Evolutionary conservation across 2,329 filamentous ascomycete genomes (phyloP), one percentile per base, ranked within the genome.

Genomic region (Epichloe sibirici): DNA sequence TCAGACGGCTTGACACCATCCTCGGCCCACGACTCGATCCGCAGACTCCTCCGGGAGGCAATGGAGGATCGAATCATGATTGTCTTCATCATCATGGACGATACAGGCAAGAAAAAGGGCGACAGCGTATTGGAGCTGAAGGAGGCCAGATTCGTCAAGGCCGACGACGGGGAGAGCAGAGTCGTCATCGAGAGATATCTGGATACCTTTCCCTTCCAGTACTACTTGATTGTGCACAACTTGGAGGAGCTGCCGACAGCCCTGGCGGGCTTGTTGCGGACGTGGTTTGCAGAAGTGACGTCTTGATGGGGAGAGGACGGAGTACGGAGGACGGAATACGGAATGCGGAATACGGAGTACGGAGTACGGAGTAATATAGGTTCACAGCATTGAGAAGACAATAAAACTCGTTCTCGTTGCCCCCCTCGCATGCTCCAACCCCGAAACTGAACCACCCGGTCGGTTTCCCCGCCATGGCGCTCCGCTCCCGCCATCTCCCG

Each of bases 41-140:
- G 87, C 15, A 76, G 88, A 5, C 76, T 97, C 23, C 82, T 98
- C 11, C 78, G 93, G 9, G 85, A 91, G 68, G 91, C 93, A 1
- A 83, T 90, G 63, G 90, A 96, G 67, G 88, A 96, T 70, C 78
- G 90, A 15, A 94, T 99, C 65, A 96, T 98, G 88, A 83, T 97
- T 57, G 91, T 98, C 5, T 99, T 98, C 67, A 88, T 98, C 61
- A 86, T 99, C 62, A 89, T 98, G 64, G 93, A 98, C 72, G 77
- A 81, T 60, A 72, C 70, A 21, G 62, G 63, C 35, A 67, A 65
- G 58, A 67, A 66, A 59, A 67, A 67, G 64, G 77, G 76, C 46
- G 77, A 81, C 55, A 86, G 83, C 61, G 94, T 98, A 56, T 70
- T 97, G 62, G 90, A 96, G 65, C 76, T 97, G 61, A 89, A 90